Evolutionary conservation across 805 yeast species (phyloP).

Genomic region (Candida nitratophila): DNA sequence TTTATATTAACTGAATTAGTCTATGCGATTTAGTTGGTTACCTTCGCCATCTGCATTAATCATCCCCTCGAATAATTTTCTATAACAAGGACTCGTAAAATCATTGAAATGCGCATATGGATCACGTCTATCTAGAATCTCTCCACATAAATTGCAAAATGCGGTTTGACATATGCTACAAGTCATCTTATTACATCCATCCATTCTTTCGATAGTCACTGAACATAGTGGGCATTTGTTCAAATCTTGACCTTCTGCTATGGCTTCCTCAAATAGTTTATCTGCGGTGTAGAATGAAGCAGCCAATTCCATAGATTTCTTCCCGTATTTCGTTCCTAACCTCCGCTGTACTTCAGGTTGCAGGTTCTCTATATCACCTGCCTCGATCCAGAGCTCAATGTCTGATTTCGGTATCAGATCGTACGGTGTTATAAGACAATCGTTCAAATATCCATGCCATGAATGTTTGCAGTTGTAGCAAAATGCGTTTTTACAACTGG

Average conservation of each 20-base stretch:
- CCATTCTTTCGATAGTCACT: constrained; percentile 42
- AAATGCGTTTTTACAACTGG: constrained; percentile 43
- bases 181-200: constrained; percentile 61
- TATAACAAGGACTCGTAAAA: constrained; percentile 36
- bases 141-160: constrained; percentile 54
- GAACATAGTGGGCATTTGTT: constrained; percentile 48
- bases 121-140: constrained; percentile 27
- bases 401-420: constrained; percentile 32
- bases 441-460: constrained; percentile 50
- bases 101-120: constrained; percentile 49
- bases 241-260: constrained; percentile 34
- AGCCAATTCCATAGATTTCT: constrained; percentile 31
- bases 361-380: constrained; percentile 21
- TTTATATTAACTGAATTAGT: no score
- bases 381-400: constrained; percentile 27
- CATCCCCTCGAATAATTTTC: constrained; percentile 47
- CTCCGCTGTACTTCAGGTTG: constrained; percentile 26
- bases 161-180: constrained; percentile 40
- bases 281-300: constrained; percentile 42
- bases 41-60: constrained; percentile 16
- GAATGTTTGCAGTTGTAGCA: constrained; percentile 51
- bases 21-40: background rate
- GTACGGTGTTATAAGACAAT: constrained; percentile 28
- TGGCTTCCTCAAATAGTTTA: constrained; percentile 34
- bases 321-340: constrained; percentile 35